Evolutionary conservation across 192 early-diverging fungal species (phyloP).

Genomic region (Backusella macrospora): DNA sequence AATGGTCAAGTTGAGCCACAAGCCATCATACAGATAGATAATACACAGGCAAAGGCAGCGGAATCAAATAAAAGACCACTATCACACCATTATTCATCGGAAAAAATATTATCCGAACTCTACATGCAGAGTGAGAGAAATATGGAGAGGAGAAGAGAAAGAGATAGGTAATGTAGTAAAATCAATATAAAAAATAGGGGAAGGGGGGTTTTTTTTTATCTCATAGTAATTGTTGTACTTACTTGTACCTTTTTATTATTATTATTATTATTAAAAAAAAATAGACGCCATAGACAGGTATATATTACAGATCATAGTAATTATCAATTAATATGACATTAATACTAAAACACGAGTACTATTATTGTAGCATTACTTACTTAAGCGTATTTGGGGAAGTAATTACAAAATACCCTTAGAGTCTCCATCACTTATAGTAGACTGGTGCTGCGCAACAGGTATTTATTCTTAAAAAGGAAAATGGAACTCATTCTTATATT

Average conservation of each 20-base stretch:
- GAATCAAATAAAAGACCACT: background rate
- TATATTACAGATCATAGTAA: background rate
- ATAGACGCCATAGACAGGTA: constrained; percentile 10
- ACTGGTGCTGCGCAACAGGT: constrained; percentile 1
- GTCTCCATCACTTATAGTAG: background rate
- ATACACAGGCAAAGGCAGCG: background rate
- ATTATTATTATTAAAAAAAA: background rate
- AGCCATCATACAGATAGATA: background rate
- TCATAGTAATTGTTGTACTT: no score
- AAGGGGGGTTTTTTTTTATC: no score
- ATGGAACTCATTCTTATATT: background rate
- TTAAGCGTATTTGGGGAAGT: constrained; percentile 7
- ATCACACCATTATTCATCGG: background rate
- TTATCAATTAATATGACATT: background rate
- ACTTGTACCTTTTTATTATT: background rate
- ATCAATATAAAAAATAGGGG: background rate
- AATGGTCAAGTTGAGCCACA: background rate
- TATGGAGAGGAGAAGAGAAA: constrained; percentile 2
- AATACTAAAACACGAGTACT: background rate
- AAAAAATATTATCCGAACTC: background rate
- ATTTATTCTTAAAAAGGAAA: background rate
- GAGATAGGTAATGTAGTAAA: background rate
- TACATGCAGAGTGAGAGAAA: background rate
- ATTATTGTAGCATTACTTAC: background rate
- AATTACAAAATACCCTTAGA: background rate